These are phyloP conservation scores for Colletotrichum sp. DNA, from an alignment of 2,329 filamentous ascomycete species.

Conservation along the genomic window DNA sequence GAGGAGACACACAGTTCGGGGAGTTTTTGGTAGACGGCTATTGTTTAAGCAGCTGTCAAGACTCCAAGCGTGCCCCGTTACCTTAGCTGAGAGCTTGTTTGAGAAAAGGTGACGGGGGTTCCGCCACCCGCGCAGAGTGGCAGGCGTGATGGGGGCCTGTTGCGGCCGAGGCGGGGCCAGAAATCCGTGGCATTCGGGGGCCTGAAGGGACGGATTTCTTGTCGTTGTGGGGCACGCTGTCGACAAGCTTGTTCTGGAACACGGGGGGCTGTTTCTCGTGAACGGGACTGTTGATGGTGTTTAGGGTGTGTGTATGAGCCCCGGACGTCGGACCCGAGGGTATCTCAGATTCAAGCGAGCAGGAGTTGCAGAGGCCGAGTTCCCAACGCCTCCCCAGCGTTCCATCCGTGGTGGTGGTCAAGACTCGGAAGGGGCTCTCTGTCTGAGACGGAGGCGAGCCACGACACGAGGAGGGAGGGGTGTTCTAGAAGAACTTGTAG, in stretches of 20 bases:
- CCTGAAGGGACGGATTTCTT: background rate
- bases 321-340: background rate
- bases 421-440: background rate
- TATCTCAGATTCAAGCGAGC: background rate
- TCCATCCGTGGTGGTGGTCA: background rate
- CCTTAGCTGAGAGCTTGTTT: background rate
- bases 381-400: background rate
- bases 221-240: background rate
- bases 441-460: conserved; percentile 6
- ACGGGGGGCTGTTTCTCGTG: conserved; percentile 1
- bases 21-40: background rate
- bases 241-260: conserved; percentile 10
- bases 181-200: background rate
- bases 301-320: background rate
- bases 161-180: conserved; percentile 1
- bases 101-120: background rate
- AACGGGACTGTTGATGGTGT: background rate
- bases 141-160: background rate
- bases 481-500: conserved; percentile 2
- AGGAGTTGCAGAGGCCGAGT: background rate
- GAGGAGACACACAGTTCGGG: background rate
- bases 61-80: background rate
- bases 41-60: background rate
- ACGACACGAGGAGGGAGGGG: background rate
- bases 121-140: background rate